Percentiles rank a stretch among this genome's conserved stretches.
phyloP scores from a whole-genome alignment of 306 rosid species.

The Medicago ruthenica region DNA sequence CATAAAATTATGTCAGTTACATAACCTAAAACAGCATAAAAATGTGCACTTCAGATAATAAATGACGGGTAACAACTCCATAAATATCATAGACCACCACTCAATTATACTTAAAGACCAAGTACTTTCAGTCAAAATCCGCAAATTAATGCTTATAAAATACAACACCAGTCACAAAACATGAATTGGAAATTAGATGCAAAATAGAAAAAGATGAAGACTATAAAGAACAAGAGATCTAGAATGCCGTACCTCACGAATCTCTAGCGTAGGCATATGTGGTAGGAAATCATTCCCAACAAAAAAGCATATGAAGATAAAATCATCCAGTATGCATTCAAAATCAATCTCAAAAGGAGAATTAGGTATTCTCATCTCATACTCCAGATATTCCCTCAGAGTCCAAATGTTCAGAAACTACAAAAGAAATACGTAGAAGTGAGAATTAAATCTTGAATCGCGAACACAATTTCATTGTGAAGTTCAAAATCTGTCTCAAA shows the following conservation, averaged over 20 bases:
- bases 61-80: no score
- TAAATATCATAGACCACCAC: no score
- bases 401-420: conserved; percentile 97
- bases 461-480: background rate
- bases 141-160: conserved; percentile 16
- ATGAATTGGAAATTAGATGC: background rate
- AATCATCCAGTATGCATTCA: conserved; percentile 91
- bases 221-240: conserved; percentile 4
- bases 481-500: conserved; percentile 13
- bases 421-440: conserved; percentile 30
- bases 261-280: conserved; percentile 96
- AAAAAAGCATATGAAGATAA: conserved; percentile 90
- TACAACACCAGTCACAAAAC: background rate
- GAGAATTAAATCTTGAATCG: conserved; percentile 13
- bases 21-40: conserved; percentile 1
- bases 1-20: conserved; percentile 23
- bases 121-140: conserved; percentile 4
- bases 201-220: conserved; percentile 9
- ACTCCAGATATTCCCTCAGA: conserved; percentile 88
- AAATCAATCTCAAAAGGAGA: conserved; percentile 70
- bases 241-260: conserved; percentile 77
- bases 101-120: no score
- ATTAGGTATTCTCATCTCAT: conserved; percentile 78
- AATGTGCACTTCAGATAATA: background rate
- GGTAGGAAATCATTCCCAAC: conserved; percentile 98